Evolutionary conservation across 352 stramenopile genomes (phyloP).

Genomic region (Pythium brachiatum): DNA sequence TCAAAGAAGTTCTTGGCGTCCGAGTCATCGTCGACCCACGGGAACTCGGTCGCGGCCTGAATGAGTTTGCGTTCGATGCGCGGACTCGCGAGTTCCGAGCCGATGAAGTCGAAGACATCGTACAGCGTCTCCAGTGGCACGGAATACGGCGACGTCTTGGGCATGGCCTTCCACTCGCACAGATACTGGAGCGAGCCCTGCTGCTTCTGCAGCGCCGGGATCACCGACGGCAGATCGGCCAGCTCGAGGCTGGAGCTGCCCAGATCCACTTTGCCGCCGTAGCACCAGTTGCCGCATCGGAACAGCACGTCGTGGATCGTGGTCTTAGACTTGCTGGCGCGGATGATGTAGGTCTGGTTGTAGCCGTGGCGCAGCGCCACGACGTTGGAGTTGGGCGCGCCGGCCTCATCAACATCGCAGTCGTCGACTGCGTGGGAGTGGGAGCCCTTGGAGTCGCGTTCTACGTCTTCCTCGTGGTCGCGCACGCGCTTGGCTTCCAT

Average conservation of each 20-base stretch:
- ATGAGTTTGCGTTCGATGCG: slow-evolving; percentile 85
- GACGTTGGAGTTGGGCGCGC: slow-evolving; percentile 53
- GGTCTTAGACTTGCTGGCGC: slow-evolving; percentile 52
- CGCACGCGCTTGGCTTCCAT: slow-evolving; percentile 67
- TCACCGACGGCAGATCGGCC: slow-evolving; percentile 84
- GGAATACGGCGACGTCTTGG: slow-evolving; percentile 63
- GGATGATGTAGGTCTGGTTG: slow-evolving; percentile 92
- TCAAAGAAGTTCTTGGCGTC: slow-evolving; percentile 91
- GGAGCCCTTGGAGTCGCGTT: slow-evolving; percentile 12
- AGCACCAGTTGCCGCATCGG: slow-evolving; percentile 95
- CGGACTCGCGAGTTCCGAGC: slow-evolving; percentile 77
- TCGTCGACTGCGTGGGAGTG: slow-evolving; percentile 23
- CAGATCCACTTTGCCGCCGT: slow-evolving; percentile 89
- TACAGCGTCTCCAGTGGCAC: slow-evolving; percentile 74
- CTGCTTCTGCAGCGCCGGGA: slow-evolving; percentile 93
- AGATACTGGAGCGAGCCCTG: slow-evolving; percentile 91
- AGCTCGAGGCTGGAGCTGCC: slow-evolving; percentile 78
- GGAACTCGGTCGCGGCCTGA: slow-evolving; percentile 78
- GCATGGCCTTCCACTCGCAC: slow-evolving; percentile 86
- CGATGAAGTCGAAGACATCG: slow-evolving; percentile 84
- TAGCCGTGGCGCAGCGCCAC: slow-evolving; percentile 86
- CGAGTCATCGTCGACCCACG: slow-evolving; percentile 89
- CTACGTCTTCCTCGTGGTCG: slow-evolving; percentile 15
- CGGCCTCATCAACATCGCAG: slow-evolving; percentile 42
- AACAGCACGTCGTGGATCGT: slow-evolving; percentile 91